These are phyloP conservation scores for Penicillium olsonii DNA, from an alignment of 2,329 filamentous ascomycete species.

Conservation along the genomic window DNA sequence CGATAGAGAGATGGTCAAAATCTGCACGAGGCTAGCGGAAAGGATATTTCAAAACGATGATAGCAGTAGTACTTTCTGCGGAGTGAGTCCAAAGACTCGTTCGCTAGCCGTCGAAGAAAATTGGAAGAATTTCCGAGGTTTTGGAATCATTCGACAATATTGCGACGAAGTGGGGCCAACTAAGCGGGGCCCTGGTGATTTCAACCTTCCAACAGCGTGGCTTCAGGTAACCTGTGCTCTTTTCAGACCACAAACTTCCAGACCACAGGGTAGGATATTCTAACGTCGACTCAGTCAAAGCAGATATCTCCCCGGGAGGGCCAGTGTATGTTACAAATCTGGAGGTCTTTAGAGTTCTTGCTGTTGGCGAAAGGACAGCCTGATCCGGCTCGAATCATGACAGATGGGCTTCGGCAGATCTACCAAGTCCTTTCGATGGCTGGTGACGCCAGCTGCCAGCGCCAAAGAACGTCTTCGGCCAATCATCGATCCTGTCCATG, in stretches of 20 bases:
- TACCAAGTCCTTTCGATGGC: background rate
- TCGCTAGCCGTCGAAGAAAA: background rate
- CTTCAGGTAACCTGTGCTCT: background rate
- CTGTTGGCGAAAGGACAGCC: background rate
- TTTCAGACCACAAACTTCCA: background rate
- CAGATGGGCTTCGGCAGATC: background rate
- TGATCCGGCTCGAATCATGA: background rate
- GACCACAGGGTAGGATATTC: background rate
- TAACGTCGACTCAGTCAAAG: background rate
- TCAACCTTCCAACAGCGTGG: background rate
- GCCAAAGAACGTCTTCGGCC: background rate
- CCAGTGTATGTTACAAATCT: background rate
- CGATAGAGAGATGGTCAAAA: background rate
- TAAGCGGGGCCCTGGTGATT: background rate
- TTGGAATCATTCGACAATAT: background rate
- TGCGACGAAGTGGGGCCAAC: background rate
- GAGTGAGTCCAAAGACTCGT: background rate
- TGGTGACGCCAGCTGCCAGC: background rate
- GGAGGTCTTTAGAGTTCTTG: background rate
- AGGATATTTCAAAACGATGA: background rate
- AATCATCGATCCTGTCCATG: too few species aligned
- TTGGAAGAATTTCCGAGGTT: background rate
- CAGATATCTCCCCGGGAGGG: background rate
- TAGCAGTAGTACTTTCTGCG: background rate
- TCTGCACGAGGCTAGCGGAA: background rate